These are phyloP conservation scores for Zygoascus hellenicus DNA, from an alignment of 1,139 yeast genomes.

Conservation along the genomic window DNA sequence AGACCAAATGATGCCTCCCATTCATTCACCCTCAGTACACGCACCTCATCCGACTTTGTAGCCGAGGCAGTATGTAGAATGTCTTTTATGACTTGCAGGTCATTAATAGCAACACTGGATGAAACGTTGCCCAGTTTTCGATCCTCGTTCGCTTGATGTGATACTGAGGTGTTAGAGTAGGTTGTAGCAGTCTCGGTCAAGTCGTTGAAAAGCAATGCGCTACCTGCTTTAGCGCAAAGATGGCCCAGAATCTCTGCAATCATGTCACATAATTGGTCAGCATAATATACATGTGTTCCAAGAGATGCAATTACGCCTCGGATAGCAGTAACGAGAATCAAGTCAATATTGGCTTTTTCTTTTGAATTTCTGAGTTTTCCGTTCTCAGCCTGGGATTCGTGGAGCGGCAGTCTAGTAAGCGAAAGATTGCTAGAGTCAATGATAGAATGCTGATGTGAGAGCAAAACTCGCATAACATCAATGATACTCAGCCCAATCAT, in stretches of 20 bases:
- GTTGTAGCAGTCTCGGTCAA: background rate
- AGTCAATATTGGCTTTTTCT: no score
- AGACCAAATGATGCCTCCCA: conserved; percentile 35
- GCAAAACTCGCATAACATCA: conserved; percentile 63
- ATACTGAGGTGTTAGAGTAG: background rate
- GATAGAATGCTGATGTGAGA: conserved; percentile 51
- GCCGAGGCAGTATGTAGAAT: conserved; percentile 16
- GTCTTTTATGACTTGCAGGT: conserved; percentile 23
- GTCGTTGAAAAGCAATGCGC: no score
- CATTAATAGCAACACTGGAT: conserved; percentile 18
- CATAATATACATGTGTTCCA: conserved; percentile 68
- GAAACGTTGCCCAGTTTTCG: background rate
- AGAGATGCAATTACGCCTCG: conserved; percentile 51
- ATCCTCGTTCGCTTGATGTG: background rate
- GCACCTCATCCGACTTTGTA: conserved; percentile 13
- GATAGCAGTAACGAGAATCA: conserved; percentile 22
- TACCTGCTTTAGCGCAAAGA: background rate
- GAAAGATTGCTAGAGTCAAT: conserved; percentile 25
- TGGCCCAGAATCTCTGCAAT: conserved; percentile 42
- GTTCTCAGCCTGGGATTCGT: no score
- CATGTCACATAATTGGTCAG: conserved; percentile 75
- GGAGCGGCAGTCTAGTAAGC: no score
- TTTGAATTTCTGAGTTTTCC: no score
- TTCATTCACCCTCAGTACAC: conserved; percentile 23
- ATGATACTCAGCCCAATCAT: conserved; percentile 88